A percentile compares a stretch with the other conserved stretches of the same genome.
phyloP scores from a whole-genome alignment of 805 yeast species.

The Hanseniaspora vineae region DNA sequence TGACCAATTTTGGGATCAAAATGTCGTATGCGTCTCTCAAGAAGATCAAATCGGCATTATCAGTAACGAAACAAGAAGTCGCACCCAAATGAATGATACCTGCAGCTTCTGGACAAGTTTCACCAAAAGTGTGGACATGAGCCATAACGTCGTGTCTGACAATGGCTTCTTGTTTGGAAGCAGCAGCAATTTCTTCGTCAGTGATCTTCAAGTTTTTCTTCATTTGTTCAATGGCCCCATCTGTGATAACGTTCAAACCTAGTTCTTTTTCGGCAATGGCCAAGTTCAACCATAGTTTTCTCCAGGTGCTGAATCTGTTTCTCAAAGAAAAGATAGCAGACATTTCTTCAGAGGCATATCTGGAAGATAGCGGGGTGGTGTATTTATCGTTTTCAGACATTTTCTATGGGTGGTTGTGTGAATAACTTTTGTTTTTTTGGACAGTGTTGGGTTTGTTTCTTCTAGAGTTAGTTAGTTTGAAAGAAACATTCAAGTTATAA shows the following conservation, averaged over 20 bases:
- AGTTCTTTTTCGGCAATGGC: slow-evolving; percentile 93
- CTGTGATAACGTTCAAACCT: slow-evolving; percentile 74
- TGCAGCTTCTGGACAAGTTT: slow-evolving; percentile 88
- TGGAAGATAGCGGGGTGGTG: slow-evolving; percentile 85
- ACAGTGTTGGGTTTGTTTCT: too few species aligned
- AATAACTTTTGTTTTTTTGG: not conserved
- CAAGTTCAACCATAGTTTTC: slow-evolving; percentile 89
- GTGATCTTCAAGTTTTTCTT: slow-evolving; percentile 63
- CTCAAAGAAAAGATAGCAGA: slow-evolving; percentile 80
- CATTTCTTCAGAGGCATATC: slow-evolving; percentile 98
- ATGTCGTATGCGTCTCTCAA: slow-evolving; percentile 91
- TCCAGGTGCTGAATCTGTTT: slow-evolving; percentile 95
- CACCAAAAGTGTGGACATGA: slow-evolving; percentile 92
- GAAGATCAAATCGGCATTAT: slow-evolving; percentile 94
- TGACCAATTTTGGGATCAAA: slow-evolving; percentile 86
- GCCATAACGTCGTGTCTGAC: slow-evolving; percentile 99
- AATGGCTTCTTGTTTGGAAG: slow-evolving; percentile 88
- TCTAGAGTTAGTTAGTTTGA: too few species aligned
- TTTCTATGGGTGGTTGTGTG: slow-evolving; percentile 3
- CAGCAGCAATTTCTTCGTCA: slow-evolving; percentile 83
- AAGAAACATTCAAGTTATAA: too few species aligned
- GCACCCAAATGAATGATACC: slow-evolving; percentile 98
- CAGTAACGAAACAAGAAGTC: slow-evolving; percentile 94
- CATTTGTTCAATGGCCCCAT: slow-evolving; percentile 87
- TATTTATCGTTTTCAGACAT: slow-evolving; percentile 50